phyloP scores from a whole-genome alignment of 176 grass and related monocot genomes.

The Cocos nucifera region DNA sequence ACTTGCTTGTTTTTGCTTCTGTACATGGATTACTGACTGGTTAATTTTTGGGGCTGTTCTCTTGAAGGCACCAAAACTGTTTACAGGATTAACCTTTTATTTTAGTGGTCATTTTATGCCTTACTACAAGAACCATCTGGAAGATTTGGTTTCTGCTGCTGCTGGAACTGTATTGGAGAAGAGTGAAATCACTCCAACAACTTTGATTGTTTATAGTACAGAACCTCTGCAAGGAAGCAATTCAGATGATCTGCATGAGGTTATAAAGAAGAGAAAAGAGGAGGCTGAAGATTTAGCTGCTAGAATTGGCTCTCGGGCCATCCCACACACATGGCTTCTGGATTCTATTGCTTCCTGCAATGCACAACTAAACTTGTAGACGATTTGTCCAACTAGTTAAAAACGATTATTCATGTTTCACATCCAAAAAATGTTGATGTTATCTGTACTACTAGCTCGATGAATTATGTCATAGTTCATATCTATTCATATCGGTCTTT shows the following conservation, averaged over 20 bases:
- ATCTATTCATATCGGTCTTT: too few relatives aligned
- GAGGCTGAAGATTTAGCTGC: slow-evolving; percentile 61
- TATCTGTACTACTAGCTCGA: too few relatives aligned
- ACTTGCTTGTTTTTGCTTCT: too few relatives aligned
- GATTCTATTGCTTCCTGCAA: slow-evolving; percentile 82
- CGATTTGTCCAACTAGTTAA: not conserved
- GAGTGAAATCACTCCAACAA: slow-evolving; percentile 26
- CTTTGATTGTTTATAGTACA: slow-evolving; percentile 65
- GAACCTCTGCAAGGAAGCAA: slow-evolving; percentile 52
- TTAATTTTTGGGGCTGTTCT: slow-evolving; percentile 8
- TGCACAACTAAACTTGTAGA: slow-evolving; percentile 17
- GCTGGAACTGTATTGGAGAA: slow-evolving; percentile 46
- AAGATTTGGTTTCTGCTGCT: slow-evolving; percentile 52
- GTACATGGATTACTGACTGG: too few relatives aligned
- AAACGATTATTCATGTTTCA: too few relatives aligned
- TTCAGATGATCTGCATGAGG: slow-evolving; percentile 25
- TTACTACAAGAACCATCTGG: slow-evolving; percentile 60
- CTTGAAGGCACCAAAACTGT: slow-evolving; percentile 55
- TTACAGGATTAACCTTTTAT: slow-evolving; percentile 55
- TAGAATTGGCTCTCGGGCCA: slow-evolving; percentile 30
- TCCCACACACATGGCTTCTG: slow-evolving; percentile 89
- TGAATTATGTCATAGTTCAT: too few relatives aligned
- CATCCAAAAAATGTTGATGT: too few relatives aligned
- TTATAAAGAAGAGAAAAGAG: slow-evolving; percentile 45
- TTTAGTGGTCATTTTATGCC: slow-evolving; percentile 69